These are phyloP conservation scores for Saposhnikovia divaricata DNA, from an alignment of 129 eudicot species.

Conservation along the genomic window DNA sequence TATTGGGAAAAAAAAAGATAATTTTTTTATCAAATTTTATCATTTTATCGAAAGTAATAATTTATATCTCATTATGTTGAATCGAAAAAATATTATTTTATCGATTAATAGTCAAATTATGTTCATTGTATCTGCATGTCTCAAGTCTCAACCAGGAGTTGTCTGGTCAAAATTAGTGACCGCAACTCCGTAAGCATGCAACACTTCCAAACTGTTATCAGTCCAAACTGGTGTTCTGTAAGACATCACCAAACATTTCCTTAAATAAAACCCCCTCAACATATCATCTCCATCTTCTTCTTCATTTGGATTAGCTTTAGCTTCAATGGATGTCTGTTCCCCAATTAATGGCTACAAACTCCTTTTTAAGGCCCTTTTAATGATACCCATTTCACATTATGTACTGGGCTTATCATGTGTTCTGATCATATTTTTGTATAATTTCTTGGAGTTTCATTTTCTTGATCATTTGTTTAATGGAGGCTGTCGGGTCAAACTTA, in stretches of 20 bases:
- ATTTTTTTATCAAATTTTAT: too few species aligned
- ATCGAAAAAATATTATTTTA: too few species aligned
- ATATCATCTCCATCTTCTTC: background rate
- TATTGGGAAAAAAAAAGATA: too few species aligned
- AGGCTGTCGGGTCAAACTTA: slow-evolving; percentile 47
- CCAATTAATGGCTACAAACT: slow-evolving; percentile 23
- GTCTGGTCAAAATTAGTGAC: too few species aligned
- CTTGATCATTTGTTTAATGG: slow-evolving; percentile 40
- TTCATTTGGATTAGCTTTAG: background rate
- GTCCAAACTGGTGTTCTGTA: background rate
- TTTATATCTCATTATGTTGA: too few species aligned
- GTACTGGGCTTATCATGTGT: slow-evolving; percentile 15
- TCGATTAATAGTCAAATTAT: too few species aligned
- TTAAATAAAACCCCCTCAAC: background rate
- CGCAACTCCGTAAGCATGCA: too few species aligned
- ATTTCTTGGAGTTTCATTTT: slow-evolving; percentile 64
- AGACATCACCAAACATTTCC: background rate
- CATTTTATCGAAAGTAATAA: too few species aligned
- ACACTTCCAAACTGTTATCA: too few species aligned
- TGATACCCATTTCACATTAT: slow-evolving; percentile 49
- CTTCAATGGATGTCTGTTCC: slow-evolving; percentile 27
- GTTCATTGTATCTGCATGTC: too few species aligned
- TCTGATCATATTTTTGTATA: slow-evolving; percentile 35
- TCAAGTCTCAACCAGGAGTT: too few species aligned
- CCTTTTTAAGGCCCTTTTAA: slow-evolving; percentile 28